Base-by-base conservation (phyloP, 768 basidiomycete genomes). In the Mycena floridula region DNA sequence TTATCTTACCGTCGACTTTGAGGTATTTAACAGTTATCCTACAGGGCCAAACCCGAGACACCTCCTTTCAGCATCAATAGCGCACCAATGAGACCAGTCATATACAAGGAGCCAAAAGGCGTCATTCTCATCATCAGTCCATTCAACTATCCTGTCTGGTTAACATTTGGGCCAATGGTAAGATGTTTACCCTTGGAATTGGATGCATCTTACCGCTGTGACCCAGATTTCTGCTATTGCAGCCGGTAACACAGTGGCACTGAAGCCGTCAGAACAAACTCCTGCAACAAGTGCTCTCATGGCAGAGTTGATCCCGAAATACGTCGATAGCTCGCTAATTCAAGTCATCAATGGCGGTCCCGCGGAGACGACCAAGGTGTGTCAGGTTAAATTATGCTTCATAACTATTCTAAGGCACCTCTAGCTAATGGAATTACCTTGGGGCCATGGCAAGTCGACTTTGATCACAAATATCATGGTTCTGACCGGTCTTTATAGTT, bases 21-120 rank as follows among this genome's bases (percentile, higher is more conserved):
- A 76, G 30, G 74, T 74, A 45, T 74, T 94, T 37, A 82, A 79
- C 26, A 81, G 77, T 53, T 93, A 66, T n/a, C n/a, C n/a, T n/a
- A n/a, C n/a, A n/a, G n/a, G n/a, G n/a, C 82, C 0, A 81, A 79
- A 54, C 70, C 85, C 0, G 74, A 82, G 44, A 44, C 25, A 11
- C 36, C 48, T 20, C 37, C 43, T 11, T 49, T 49, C 25, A 40
- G 37, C 15, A 7, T 44, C 26, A 44, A 44, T 38, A 44, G 70
- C 54, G 67, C 64, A 6, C 63, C 77, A 0, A 76, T 87, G 72
- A 66, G 71, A 7, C 87, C 88, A 1, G 67, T 72, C 12, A 70
- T 88, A 2, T 69, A 77, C 43, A 86, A 88, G 53, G 85, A 88
- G 51, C 72, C 90, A 37, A 92, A 91, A 58, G 87, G 87, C 3